These are phyloP conservation scores for Rhodotorula sphaerocarpa DNA, from an alignment of 768 basidiomycete species.

Conservation along the genomic window DNA sequence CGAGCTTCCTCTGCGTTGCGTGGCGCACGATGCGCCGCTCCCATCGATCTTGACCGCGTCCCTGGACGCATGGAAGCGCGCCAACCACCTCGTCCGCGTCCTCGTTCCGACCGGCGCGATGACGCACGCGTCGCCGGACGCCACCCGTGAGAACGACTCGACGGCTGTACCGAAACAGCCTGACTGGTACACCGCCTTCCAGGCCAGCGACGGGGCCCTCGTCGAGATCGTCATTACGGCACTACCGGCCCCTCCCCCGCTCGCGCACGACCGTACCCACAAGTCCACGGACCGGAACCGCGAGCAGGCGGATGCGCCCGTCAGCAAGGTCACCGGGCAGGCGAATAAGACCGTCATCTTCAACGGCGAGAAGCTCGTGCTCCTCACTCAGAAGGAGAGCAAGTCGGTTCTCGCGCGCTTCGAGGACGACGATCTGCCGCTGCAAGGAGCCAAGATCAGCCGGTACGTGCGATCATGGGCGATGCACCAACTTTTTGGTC, in stretches of 20 bases:
- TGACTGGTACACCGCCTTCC: slow-evolving; percentile 56
- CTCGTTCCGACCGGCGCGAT: slow-evolving; percentile 75
- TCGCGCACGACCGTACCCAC: neutral
- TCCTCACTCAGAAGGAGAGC: slow-evolving; percentile 64
- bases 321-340: slow-evolving; percentile 15
- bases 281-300: slow-evolving; percentile 1
- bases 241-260: slow-evolving; percentile 41
- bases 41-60: slow-evolving; percentile 52
- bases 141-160: slow-evolving; percentile 65
- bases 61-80: slow-evolving; percentile 50
- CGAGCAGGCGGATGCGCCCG: neutral
- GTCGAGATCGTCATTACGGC: slow-evolving; percentile 56
- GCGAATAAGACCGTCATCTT: slow-evolving; percentile 39
- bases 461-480: slow-evolving; percentile 15
- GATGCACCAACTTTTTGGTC: neutral
- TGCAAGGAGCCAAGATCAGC: slow-evolving; percentile 46
- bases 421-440: slow-evolving; percentile 64
- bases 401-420: slow-evolving; percentile 50
- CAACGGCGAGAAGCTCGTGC: slow-evolving; percentile 46
- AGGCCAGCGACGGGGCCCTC: slow-evolving; percentile 50
- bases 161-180: slow-evolving; percentile 3
- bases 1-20: slow-evolving; percentile 45
- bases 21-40: slow-evolving; percentile 66
- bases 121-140: slow-evolving; percentile 67
- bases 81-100: slow-evolving; percentile 66